Evolutionary conservation across 1,284 basidiomycete genomes (phyloP), one percentile per base, ranked within the genome.

Genomic region (Cutaneotrichosporon mucoides): DNA sequence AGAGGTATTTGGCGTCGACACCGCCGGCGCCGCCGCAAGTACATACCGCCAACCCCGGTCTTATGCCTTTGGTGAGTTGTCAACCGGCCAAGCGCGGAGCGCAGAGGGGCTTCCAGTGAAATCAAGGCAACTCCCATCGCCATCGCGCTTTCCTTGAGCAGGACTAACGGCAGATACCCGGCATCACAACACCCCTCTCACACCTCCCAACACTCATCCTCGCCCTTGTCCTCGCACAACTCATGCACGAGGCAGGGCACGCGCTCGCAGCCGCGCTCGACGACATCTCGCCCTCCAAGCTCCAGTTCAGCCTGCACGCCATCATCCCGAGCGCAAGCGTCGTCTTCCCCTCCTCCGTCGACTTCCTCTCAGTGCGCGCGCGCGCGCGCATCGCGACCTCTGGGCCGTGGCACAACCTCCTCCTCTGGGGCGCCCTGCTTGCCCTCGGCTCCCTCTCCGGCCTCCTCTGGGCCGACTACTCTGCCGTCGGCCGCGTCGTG

Each of bases 171-270:
- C 55, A 78, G 76, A 75, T 78, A 49, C 76, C 76, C 8, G 76
- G 76, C 5, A 47, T 78, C 24, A 78, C 75, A 1, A 62, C 72
- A 6, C 76, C 76, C 0, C 55, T 73, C 15, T 70, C 70, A 0
- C 75, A 78, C 50, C 59, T 76, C 0, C 71, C 73, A 1, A 72
- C 75, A 1, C 59, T 78, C 3, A 48, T 73, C 0, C 65, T 78
- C 5, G 73, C 71, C 1, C 59, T 77, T 11, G 51, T 76, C 0
- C 35, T 73, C 11, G 71, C 72, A 35, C 75, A 78, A 59, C 60
- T 76, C 10, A 60, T 78, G 0, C 76, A 78, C 55, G 76, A 78
- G 52, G 58, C 68, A 1, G 76, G 75, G 1, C 76, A 78, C 55
- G 73, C 75, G 2, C 40, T 76, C 6, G 65, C 70, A 8, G 76